These are phyloP conservation scores for Botrytis hyacinthi DNA, from an alignment of 2,329 filamentous ascomycete species.

Conservation along the genomic window DNA sequence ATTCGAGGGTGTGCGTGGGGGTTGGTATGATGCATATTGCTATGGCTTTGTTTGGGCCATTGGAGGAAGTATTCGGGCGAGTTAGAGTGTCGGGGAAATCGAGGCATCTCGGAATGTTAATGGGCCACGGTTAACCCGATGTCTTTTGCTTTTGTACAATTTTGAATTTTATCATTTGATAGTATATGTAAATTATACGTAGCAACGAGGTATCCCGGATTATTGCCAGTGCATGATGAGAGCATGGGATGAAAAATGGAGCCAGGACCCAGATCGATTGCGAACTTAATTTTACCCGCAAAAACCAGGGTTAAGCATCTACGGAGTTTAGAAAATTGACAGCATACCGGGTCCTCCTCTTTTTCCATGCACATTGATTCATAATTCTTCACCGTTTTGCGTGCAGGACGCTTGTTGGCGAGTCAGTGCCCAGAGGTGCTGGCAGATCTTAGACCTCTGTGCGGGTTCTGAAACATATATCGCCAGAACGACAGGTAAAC, in stretches of 20 bases:
- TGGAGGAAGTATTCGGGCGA: neutral
- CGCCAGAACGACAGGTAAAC: constrained; percentile 2
- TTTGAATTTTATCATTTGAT: neutral
- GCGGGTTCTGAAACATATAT: constrained; percentile 16
- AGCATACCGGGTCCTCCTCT: neutral
- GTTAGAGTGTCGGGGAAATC: neutral
- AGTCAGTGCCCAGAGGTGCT: constrained; percentile 11
- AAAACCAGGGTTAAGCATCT: neutral
- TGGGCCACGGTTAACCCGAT: neutral
- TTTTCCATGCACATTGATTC: neutral
- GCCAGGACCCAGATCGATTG: constrained; percentile 12
- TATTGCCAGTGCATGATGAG: constrained; percentile 6
- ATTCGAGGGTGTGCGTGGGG: neutral
- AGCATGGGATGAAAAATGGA: neutral
- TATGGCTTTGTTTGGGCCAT: neutral
- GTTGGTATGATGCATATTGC: neutral
- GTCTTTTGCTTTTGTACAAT: neutral
- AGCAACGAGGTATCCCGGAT: neutral
- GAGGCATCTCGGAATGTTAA: neutral
- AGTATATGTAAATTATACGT: neutral
- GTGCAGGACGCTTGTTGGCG: constrained; percentile 8
- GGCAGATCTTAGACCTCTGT: neutral
- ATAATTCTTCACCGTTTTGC: constrained; percentile 18
- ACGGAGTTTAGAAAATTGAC: neutral
- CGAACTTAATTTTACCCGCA: neutral